These are phyloP conservation scores for Achlya hypogyna DNA, from an alignment of 352 stramenopile species.

Conservation along the genomic window DNA sequence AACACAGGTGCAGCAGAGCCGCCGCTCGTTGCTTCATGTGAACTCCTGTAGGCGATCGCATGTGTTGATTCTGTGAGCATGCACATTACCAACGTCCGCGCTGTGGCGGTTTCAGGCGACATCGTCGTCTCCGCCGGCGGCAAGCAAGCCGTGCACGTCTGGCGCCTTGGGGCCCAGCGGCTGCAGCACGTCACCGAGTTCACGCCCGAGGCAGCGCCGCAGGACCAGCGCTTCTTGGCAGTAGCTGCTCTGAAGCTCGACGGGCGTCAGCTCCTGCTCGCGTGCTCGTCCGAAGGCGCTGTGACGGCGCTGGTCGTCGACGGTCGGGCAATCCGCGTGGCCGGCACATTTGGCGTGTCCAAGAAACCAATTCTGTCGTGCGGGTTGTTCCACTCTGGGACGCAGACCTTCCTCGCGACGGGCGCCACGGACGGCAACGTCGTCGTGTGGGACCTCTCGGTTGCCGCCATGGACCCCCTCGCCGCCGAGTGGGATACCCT, in stretches of 20 bases:
- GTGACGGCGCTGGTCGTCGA: conserved; percentile 58
- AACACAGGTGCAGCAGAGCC: background rate
- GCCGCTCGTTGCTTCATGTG: background rate
- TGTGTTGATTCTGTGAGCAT: conserved; percentile 14
- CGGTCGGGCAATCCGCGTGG: conserved; percentile 23
- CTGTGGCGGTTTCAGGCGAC: conserved; percentile 29
- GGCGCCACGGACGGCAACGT: conserved; percentile 75
- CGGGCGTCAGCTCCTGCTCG: conserved; percentile 34
- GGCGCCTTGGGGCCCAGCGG: conserved; percentile 37
- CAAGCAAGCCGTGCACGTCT: conserved; percentile 75
- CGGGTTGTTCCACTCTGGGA: conserved; percentile 32
- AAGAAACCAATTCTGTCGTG: conserved; percentile 79
- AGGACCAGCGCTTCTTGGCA: conserved; percentile 79
- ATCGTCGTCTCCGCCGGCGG: conserved; percentile 56
- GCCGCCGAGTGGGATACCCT: conserved; percentile 12
- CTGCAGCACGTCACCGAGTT: conserved; percentile 43
- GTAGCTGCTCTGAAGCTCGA: conserved; percentile 28
- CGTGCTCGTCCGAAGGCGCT: conserved; percentile 69
- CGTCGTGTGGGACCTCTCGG: conserved; percentile 53
- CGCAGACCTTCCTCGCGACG: conserved; percentile 43
- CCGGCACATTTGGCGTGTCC: conserved; percentile 47
- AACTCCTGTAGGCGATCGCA: background rate
- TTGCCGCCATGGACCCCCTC: background rate
- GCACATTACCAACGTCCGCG: conserved; percentile 75
- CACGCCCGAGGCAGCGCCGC: conserved; percentile 42